These are phyloP conservation scores for Gynandropsis gynandra DNA, from an alignment of 345 rosid species.

Conservation along the genomic window DNA sequence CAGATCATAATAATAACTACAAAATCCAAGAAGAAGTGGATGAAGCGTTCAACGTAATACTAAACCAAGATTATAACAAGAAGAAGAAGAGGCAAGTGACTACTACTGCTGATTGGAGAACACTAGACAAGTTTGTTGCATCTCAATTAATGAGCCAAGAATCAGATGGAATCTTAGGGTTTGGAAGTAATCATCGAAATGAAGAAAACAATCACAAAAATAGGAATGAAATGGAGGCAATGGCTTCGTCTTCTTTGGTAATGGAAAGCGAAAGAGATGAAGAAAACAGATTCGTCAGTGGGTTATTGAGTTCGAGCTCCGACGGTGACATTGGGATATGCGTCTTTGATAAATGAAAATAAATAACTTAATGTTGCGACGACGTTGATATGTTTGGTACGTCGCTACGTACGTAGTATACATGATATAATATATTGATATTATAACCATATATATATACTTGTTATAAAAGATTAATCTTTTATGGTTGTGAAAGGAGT, in stretches of 20 bases:
- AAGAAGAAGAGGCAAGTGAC: conserved; percentile 21
- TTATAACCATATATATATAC: neutral
- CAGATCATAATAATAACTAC: conserved; percentile 22
- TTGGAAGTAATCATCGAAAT: conserved; percentile 19
- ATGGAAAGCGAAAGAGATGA: conserved; percentile 39
- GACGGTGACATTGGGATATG: conserved; percentile 50
- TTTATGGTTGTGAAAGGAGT: conserved; percentile 4
- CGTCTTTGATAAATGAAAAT: conserved; percentile 41
- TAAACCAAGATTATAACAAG: conserved; percentile 15
- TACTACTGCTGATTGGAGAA: conserved; percentile 53
- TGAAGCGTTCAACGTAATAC: conserved; percentile 25
- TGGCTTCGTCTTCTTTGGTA: conserved; percentile 27
- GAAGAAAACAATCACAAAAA: neutral
- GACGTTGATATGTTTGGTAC: conserved; percentile 3
- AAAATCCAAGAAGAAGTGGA: conserved; percentile 22
- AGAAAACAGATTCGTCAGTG: conserved; percentile 35
- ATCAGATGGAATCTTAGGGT: conserved; percentile 31
- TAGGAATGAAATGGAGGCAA: conserved; percentile 8
- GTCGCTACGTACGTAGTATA: neutral
- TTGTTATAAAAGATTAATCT: too few species aligned
- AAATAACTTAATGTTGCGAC: neutral
- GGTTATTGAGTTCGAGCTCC: conserved; percentile 35
- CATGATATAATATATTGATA: neutral
- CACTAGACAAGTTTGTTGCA: conserved; percentile 84
- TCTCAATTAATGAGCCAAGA: conserved; percentile 74